These are phyloP conservation scores for Hypsizygus marmoreus DNA, from an alignment of 768 basidiomycete genomes.

Conservation along the genomic window DNA sequence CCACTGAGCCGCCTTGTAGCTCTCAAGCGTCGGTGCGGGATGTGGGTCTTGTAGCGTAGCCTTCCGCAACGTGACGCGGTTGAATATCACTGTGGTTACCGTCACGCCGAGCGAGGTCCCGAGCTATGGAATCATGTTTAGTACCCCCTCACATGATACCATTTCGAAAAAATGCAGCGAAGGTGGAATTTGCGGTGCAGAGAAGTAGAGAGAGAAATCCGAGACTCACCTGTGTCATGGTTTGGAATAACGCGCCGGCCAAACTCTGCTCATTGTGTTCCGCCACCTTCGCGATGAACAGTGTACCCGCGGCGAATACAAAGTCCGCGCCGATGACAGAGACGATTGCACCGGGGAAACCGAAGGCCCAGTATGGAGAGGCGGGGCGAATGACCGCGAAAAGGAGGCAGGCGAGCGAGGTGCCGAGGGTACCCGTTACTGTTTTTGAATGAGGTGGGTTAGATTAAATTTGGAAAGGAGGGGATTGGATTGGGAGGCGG, in stretches of 20 bases:
- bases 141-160: too few species aligned
- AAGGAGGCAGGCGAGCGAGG: conserved; percentile 57
- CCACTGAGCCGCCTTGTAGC: conserved; percentile 71
- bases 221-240: conserved; percentile 77
- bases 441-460: not conserved
- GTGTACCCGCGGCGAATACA: conserved; percentile 69
- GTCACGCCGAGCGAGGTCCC: conserved; percentile 73
- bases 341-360: conserved; percentile 67
- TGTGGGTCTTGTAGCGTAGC: conserved; percentile 29
- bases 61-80: conserved; percentile 44
- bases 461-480: conserved; percentile 6
- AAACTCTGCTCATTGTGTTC: conserved; percentile 73
- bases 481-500: not conserved
- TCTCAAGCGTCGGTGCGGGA: conserved; percentile 35
- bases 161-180: not conserved
- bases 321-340: conserved; percentile 80
- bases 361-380: conserved; percentile 71
- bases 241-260: conserved; percentile 76
- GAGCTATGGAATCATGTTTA: too few species aligned
- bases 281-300: conserved; percentile 72
- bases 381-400: conserved; percentile 67
- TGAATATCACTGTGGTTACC: conserved; percentile 70
- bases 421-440: conserved; percentile 55
- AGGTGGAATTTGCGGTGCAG: not conserved
- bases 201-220: conserved; percentile 9